Percentiles rank a stretch among this genome's conserved stretches.
phyloP scores from a whole-genome alignment of 371 early-diverging fungal species.

The Encephalitozoon romaleae region DNA sequence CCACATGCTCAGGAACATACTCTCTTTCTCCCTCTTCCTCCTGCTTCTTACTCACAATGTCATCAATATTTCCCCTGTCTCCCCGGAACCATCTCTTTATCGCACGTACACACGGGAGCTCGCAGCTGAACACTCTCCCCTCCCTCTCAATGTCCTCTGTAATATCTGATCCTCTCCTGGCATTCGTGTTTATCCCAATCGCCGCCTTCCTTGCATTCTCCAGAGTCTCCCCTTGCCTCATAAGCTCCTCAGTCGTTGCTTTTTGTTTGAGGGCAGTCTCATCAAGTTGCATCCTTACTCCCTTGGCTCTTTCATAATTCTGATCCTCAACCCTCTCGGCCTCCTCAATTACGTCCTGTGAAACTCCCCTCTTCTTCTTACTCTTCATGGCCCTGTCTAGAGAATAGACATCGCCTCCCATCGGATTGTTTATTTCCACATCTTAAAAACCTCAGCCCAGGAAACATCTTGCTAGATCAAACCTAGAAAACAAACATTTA shows the following conservation, averaged over 20 bases:
- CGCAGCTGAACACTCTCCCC: conserved; percentile 38
- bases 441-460: not conserved
- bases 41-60: conserved; percentile 2
- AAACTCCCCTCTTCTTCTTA: conserved; percentile 34
- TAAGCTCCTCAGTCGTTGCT: conserved; percentile 43
- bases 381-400: conserved; percentile 21
- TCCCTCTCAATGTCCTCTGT: conserved; percentile 50
- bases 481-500: conserved; percentile 25
- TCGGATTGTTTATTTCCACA: conserved; percentile 12
- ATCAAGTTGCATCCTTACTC: conserved; percentile 40
- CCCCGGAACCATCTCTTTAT: conserved; percentile 39
- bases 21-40: conserved; percentile 5
- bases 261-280: conserved; percentile 39
- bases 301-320: conserved; percentile 40
- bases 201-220: conserved; percentile 36
- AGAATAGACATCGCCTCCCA: conserved; percentile 4
- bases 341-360: conserved; percentile 29
- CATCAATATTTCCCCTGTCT: not conserved
- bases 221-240: conserved; percentile 49
- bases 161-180: conserved; percentile 35
- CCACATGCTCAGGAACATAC: not conserved
- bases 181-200: conserved; percentile 33
- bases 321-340: conserved; percentile 48
- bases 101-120: conserved; percentile 20
- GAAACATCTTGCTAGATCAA: not conserved